Conservation (phyloP, 805 yeast species). For the Kazachstania africana region DNA sequence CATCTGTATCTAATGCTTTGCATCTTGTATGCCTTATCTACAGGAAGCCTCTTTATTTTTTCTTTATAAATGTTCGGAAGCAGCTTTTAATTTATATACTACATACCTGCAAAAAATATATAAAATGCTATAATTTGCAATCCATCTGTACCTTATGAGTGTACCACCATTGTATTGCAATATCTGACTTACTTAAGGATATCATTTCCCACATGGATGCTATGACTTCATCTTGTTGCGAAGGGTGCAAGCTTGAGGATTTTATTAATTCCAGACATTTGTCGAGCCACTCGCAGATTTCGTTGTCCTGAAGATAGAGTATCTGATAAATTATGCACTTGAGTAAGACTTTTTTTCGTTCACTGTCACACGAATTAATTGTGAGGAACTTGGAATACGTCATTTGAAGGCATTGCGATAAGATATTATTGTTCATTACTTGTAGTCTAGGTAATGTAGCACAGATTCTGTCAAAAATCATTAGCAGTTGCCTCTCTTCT, state of each 20-base stretch:
- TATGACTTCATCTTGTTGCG: conserved; percentile 5
- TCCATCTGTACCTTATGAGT: conserved; percentile 3
- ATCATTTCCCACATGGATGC: conserved; percentile 15
- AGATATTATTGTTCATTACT: conserved; percentile 8
- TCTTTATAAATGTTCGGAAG: no score
- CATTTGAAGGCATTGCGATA: conserved; percentile 11
- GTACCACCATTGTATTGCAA: conserved; percentile 24
- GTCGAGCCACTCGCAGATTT: conserved; percentile 16
- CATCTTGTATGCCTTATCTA: neutral
- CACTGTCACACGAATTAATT: conserved; percentile 2
- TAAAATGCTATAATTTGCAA: neutral
- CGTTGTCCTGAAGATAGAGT: conserved; percentile 7
- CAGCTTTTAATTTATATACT: neutral
- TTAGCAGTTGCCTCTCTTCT: conserved; percentile 11
- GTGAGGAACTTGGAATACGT: conserved; percentile 12
- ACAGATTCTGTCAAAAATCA: conserved; percentile 11
- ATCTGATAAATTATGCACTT: conserved; percentile 16
- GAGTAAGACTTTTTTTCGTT: conserved; percentile 7
- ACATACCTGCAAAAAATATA: neutral
- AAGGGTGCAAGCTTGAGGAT: conserved; percentile 2
- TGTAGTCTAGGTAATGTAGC: conserved; percentile 6
- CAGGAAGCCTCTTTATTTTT: neutral
- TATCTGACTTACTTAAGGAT: conserved; percentile 8
- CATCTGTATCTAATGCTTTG: conserved; percentile 5
- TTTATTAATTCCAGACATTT: conserved; percentile 13